Base-by-base conservation (phyloP, 768 basidiomycete genomes). In the Agaricus sinodeliciosus region DNA sequence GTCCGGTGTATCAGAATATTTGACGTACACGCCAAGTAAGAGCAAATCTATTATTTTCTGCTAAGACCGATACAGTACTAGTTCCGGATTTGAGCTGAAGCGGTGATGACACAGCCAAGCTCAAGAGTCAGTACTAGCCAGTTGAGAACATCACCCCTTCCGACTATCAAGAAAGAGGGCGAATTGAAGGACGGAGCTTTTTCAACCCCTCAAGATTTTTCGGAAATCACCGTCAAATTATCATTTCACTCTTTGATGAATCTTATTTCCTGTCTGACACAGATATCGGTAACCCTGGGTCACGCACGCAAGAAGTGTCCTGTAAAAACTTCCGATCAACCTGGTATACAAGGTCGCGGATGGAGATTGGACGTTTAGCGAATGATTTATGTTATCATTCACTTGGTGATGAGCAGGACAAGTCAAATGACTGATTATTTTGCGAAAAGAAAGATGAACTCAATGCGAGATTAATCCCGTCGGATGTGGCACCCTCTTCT, bases 251-350 rank as follows among this genome's bases (percentile, higher is more conserved):
- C 31, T 11, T 39, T 39, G 37, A 39, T 39, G 13, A 39, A 39
- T 39, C 37, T 39, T 39, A 39, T 39, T 39, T 39, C 15, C 31
- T 2, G 11, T 12, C 12, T 7, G 16, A 12, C 8, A 13, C 27
- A 22, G 27, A 9, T 27, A 8, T 44, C 22, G 26, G 8, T 43
- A 27, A 28, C 19, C 42, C 26, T 41, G 7, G 40, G 13, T 26
- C 37, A 40, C 25, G 39, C 37, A 49, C 48, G 18, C 26, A 27
- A 49, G 16, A 39, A 37, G n/a, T 16, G 41, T 41, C 12, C 9
- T 41, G n/a, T 15, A 49, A 49, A 49, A n/a, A 31, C 25, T 16
- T 27, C 48, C 48, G 48, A 49, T 49, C 48, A 49, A 27, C 36
- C 28, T 49, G 37, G 25, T 34, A 11, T 16, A 19, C 11, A 46